These are phyloP conservation scores for Ustilago nuda DNA, from an alignment of 1,284 basidiomycete species.

Conservation along the genomic window DNA sequence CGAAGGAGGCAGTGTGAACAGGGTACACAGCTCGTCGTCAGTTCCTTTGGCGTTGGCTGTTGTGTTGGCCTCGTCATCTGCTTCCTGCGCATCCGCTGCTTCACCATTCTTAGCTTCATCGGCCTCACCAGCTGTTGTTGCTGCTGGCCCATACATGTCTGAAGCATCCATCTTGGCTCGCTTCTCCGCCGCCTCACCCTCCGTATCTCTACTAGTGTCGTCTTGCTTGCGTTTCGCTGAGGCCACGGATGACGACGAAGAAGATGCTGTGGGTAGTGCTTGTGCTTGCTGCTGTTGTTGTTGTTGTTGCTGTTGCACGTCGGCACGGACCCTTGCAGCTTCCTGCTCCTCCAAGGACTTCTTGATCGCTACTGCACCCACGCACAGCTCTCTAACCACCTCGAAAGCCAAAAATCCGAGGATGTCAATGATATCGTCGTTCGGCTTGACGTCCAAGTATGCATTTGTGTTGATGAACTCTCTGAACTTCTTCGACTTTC, in stretches of 20 bases:
- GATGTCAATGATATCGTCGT: conserved; percentile 95
- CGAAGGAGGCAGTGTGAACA: conserved; percentile 54
- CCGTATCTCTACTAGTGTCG: not conserved
- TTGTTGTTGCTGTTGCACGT: conserved; percentile 15
- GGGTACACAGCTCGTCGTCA: conserved; percentile 47
- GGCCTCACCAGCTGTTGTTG: conserved; percentile 4
- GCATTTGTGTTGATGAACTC: conserved; percentile 93
- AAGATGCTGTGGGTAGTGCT: not conserved
- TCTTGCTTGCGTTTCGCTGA: conserved; percentile 15
- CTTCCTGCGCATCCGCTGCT: not conserved
- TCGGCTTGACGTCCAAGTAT: conserved; percentile 88
- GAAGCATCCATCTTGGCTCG: conserved; percentile 11
- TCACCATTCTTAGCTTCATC: conserved; percentile 1
- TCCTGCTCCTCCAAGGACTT: conserved; percentile 52
- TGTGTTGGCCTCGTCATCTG: not conserved
- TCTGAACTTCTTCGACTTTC: conserved; percentile 87
- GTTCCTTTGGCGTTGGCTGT: not conserved
- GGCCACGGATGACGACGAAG: not conserved
- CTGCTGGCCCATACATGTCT: not conserved
- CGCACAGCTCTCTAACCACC: conserved; percentile 91
- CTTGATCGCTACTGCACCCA: conserved; percentile 70
- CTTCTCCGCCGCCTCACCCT: conserved; percentile 8
- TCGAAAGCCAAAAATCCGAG: conserved; percentile 97
- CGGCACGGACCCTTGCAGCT: conserved; percentile 14
- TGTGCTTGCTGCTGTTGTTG: conserved; percentile 1